phyloP scores from a whole-genome alignment of 352 stramenopile genomes.

The Globisporangium paroecandrum region DNA sequence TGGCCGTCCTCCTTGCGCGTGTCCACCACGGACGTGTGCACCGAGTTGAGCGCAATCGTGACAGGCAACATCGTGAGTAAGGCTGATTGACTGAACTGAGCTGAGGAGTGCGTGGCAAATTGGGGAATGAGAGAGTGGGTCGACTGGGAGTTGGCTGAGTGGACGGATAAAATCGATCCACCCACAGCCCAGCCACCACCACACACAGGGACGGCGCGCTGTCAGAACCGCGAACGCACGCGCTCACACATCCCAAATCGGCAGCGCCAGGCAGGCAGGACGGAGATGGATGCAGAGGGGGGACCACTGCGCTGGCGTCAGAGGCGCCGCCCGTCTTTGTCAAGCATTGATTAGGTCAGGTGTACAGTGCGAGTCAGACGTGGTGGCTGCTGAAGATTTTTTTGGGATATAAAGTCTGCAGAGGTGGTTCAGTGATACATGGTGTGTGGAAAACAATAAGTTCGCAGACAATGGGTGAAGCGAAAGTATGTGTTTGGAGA shows the following conservation, averaged over 20 bases:
- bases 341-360: slow-evolving; percentile 2
- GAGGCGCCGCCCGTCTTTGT: slow-evolving; percentile 10
- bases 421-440: neutral
- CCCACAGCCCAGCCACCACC: neutral
- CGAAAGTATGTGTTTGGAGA: neutral
- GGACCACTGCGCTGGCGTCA: slow-evolving; percentile 9
- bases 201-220: neutral
- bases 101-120: slow-evolving; percentile 10
- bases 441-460: neutral
- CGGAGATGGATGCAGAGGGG: slow-evolving; percentile 9
- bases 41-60: slow-evolving; percentile 40
- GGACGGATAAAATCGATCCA: neutral
- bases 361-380: slow-evolving; percentile 12
- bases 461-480: neutral
- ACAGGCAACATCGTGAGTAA: slow-evolving; percentile 30
- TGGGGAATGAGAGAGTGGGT: slow-evolving; percentile 9
- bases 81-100: neutral
- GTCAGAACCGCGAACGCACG: neutral
- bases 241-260: slow-evolving; percentile 2
- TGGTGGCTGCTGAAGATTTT: neutral
- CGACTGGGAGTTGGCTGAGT: neutral
- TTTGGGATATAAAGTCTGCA: neutral
- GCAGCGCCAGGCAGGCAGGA: neutral
- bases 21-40: slow-evolving; percentile 65
- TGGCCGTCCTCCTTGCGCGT: slow-evolving; percentile 71